Evolutionary conservation across 2,329 filamentous ascomycete species (phyloP), one percentile per base, ranked within the genome.

Genomic region (Coniochaeta pulveracea): DNA sequence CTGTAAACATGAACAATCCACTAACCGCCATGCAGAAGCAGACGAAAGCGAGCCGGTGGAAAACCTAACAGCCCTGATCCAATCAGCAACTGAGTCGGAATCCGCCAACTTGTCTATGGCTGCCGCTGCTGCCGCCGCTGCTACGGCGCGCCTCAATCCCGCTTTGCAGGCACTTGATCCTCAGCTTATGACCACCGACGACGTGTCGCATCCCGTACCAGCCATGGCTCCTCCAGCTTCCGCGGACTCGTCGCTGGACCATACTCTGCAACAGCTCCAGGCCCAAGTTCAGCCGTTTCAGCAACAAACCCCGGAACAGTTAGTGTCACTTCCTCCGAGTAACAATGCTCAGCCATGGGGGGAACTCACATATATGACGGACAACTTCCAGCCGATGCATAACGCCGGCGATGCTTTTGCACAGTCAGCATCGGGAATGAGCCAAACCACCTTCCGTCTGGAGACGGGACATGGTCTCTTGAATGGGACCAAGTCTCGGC

Each of bases 101-200:
- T 56, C 63, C 1, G 55, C 67, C 1, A 68, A 65, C 26, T 54
- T 75, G 33, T 68, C 66, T 2, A 68, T 74, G 37, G 70, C 71
- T 2, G 70, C 64, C 12, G 70, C 70, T 1, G 71, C 69, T 2
- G 60, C 70, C 1, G 69, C 70, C 27, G 70, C 70, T 1, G 71
- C 69, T 2, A 59, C 70, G 1, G 69, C 70, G 26, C 66, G 70
- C 27, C 52, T 76, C 5, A 66, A 70, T 30, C 62, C 65, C 2
- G 61, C 64, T 1, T 61, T 73, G 17, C 18, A 31, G 4, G 18
- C 12, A 14, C 59, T 76, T 33, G 70, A 76, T 38, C 68, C 69
- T 2, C 51, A 54, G 35, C 40, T 55, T 12, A 44, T 52, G 6
- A 35, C 41, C 11, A 46, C 51, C 21, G 48, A 52, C 23, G 38